Base-by-base conservation (phyloP, 371 early-diverging fungal species). In the Mucor piriformis region DNA sequence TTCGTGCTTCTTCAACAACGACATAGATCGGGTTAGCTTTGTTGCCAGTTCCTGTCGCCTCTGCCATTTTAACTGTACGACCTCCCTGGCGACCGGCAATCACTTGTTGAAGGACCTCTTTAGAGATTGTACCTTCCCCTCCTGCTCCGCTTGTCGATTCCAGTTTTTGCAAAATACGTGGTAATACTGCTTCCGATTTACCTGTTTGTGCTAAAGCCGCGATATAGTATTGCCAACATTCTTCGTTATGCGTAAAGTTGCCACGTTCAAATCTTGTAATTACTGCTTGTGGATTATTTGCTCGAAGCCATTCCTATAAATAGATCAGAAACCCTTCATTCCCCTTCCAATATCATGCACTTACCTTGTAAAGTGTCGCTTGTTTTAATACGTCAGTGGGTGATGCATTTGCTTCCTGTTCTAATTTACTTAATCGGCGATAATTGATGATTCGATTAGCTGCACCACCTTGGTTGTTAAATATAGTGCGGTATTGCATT, bases 191-290 rank as follows among this genome's bases (percentile, higher is more conserved):
- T 33, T 90, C 90, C 1, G 85, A 61, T 40, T 87, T 76, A 32
- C 85, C 87, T 7, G 82, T 79, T 50, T 82, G 79, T 34, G 88
- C 88, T 55, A 91, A 61, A 8, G 92, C 91, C 24, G 81, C 77
- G 27, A 88, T 82, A 58, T 92, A 92, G 43, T 78, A 77, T 54
- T 87, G 88, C 73, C 87, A 76, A 20, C 86, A 79, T 38, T 84
- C 83, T 55, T 90, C 82, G 48, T 91, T 83, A 32, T 79, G 82
- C 0, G 83, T 84, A 64, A 80, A 81, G 27, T 81, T 77, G 25
- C 85, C 88, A 16, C 81, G 79, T 61, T 91, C 92, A 65, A 91
- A 84, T 20, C 92, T 81, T n/a, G 83, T 64, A 51, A 91, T 79
- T 12, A 91, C 82, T 20, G 79, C 77, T 44, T 73, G 63, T n/a